Conservation (phyloP, 257 asterid species). For the Plectranthus barbatus region DNA sequence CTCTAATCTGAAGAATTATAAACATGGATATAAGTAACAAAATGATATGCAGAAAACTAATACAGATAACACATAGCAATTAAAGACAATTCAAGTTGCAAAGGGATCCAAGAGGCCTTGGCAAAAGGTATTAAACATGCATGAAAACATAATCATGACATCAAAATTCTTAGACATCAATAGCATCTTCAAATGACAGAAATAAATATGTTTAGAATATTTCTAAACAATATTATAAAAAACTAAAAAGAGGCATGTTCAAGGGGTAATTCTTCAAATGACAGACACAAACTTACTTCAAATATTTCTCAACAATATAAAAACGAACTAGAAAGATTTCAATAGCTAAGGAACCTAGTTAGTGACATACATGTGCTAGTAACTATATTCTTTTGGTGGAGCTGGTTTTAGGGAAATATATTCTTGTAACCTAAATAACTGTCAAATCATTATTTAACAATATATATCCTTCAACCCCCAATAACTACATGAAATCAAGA, state of each 20-base stretch:
- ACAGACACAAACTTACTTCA: too few species aligned
- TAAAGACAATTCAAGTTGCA: background rate
- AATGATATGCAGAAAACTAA: background rate
- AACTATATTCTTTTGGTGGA: too few species aligned
- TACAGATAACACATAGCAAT: background rate
- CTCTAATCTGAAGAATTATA: slow-evolving; percentile 35
- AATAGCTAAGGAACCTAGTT: background rate
- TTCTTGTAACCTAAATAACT: too few species aligned
- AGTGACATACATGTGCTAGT: background rate
- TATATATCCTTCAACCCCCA: too few species aligned
- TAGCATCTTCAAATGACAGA: background rate
- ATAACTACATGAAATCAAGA: too few species aligned
- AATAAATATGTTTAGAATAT: too few species aligned
- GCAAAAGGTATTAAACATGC: background rate
- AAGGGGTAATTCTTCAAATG: too few species aligned
- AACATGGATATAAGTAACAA: slow-evolving; percentile 5
- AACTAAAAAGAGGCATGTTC: background rate
- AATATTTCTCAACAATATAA: too few species aligned
- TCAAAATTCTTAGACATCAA: background rate
- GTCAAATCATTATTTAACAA: too few species aligned
- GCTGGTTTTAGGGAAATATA: too few species aligned
- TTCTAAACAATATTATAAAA: background rate
- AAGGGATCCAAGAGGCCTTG: background rate
- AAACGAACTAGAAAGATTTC: too few species aligned
- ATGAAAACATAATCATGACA: background rate